Base-by-base conservation (phyloP, 164 flowering plant genomes). In the Liriodendron chinense region DNA sequence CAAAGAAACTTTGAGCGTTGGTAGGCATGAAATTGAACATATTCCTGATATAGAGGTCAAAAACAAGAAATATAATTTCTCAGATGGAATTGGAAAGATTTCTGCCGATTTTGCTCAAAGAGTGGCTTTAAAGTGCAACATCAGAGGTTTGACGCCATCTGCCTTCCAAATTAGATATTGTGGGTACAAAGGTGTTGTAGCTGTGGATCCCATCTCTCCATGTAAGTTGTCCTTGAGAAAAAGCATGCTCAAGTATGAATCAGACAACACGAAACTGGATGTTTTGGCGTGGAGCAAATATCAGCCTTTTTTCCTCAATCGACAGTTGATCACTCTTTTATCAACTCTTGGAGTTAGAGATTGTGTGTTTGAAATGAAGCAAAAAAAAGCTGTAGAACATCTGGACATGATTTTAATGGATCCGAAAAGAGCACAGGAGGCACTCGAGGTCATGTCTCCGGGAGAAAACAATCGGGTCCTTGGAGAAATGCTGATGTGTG, bases 81-180 rank as follows among this genome's bases (percentile, higher is more conserved):
- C 99, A 28, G 99, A 96, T 88, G 98, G 99, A 22, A 94, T 96
- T 74, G 99, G 99, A 71, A 94, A 90, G 76, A 94, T 96, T 77
- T 93, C 99, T 24, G 84, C 82, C 62, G 85, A 82, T 0, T 89
- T 96, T 83, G 99, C 98, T 34, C 48, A 34, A 24, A 80, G 43
- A 74, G 96, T 96, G 69, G 96, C 99, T 2, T 50, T 0, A n/a
- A 94, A 94, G 79, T 94, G 95, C 78, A 89, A 83, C 21, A 57
- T 82, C 24, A 79, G 76, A 73, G 64, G 75, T 53, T 66, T 14
- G 50, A 78, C 78, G 47, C 98, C 99, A 21, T 95, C 98, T 70
- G 93, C 96, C 7, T 93, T 87, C 74, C 98, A 93, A 79, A 89
- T 95, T 70, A 83, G 99, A 64, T 93, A 88, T 79, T 92, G 91